phyloP scores from a whole-genome alignment of 2,329 filamentous ascomycete genomes.

The Diaporthe batatas region DNA sequence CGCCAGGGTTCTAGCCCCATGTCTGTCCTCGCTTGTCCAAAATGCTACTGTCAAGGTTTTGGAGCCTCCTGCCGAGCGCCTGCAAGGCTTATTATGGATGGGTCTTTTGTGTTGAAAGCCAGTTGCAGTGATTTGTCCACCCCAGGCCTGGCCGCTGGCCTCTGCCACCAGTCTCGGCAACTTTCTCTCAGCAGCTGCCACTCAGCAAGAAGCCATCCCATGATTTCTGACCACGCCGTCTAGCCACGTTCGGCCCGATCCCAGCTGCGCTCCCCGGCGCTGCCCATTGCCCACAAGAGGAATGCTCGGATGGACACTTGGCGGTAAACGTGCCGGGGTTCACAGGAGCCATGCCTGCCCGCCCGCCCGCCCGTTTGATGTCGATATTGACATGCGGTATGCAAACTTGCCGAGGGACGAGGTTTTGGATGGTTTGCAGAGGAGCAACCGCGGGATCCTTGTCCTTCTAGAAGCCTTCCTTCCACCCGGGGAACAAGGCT shows the following conservation, averaged over 20 bases:
- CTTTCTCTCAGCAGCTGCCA: constrained; percentile 1
- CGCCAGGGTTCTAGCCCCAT: background rate
- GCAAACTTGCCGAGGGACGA: background rate
- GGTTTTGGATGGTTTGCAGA: background rate
- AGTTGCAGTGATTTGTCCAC: constrained; percentile 4
- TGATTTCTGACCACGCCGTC: background rate
- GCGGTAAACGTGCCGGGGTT: background rate
- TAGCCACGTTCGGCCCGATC: background rate
- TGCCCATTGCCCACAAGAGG: background rate
- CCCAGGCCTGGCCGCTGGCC: background rate
- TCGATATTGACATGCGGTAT: background rate
- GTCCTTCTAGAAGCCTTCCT: constrained; percentile 34
- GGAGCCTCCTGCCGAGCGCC: constrained; percentile 24
- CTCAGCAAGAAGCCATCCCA: background rate
- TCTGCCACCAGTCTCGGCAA: constrained; percentile 14
- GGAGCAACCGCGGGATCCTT: constrained; percentile 5
- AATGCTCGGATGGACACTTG: background rate
- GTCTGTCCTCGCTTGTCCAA: background rate
- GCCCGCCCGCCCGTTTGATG: background rate
- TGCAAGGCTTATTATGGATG: background rate
- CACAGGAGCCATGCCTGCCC: background rate
- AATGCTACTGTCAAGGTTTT: constrained; percentile 30
- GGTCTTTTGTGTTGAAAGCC: constrained; percentile 4
- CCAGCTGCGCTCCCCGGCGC: background rate
- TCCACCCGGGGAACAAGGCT: constrained; percentile 8